Base-by-base conservation (phyloP, 257 asterid species). In the Ophiorrhiza pumila region DNA sequence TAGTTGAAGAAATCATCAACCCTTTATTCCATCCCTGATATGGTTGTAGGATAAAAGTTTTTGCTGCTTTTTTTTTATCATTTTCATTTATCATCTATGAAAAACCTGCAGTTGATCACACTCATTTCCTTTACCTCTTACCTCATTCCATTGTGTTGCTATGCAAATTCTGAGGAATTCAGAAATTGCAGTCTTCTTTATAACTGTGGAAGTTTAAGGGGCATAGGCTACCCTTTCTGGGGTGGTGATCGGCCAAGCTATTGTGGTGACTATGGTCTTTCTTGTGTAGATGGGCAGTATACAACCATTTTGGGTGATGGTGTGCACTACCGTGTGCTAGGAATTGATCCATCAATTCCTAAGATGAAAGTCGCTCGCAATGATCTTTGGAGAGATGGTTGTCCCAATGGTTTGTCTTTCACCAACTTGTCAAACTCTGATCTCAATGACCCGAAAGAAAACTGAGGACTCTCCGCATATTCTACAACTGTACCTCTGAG, bases 401-500 rank as follows among this genome's bases (percentile, higher is more conserved):
- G 72, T 52, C 55, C 77, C 10, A 0, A 15, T 15, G 4, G 29
- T 22, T 25, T 60, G 45, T 10, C 22, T 25, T 32, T 39, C 72
- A 53, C 37, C 65, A 74, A 55, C 35, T 22, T n/a, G 27, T 41
- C 37, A 9, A 42, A 17, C 9, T 41, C 29, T 3, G 45, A 23
- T 14, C 14, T 17, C 29, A 22, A 35, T 29, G 23, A 62, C 12
- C 41, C 39, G 14, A 5, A 5, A 8, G 22, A n/a, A 29, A 34
- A 22, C 0, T 34, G 9, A 34, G 46, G 45, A 34, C 23, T 20
- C 53, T 75, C 7, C 60, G 59, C 42, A 67, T 67, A 31, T 68
- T 41, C 78, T 74, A 74, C 29, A 68, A 68, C 20, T 66, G 73
- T 55, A 65, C 34, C 17, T 47, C 68, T 31, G 73, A 56, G 68